phyloP scores from a whole-genome alignment of 768 basidiomycete species.

The Suillus hirtellus region DNA sequence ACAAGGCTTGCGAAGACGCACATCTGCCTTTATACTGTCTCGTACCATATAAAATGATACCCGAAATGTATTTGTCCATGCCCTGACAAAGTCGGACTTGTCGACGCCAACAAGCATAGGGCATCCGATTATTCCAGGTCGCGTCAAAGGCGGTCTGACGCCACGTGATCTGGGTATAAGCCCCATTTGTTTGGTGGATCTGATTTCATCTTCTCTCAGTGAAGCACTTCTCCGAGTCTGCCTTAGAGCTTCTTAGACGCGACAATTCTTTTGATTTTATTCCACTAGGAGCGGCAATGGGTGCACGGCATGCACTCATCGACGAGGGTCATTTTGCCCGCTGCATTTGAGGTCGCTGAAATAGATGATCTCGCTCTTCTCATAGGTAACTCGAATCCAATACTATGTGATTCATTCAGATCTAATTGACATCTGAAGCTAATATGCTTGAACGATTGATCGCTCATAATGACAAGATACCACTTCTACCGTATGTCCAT shows the following conservation, averaged over 20 bases:
- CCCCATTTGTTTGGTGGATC: neutral
- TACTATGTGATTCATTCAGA: constrained; percentile 20
- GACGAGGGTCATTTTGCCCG: constrained; percentile 77
- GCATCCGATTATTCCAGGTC: too few species aligned
- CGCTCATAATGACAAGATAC: constrained; percentile 94
- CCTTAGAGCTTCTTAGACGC: neutral
- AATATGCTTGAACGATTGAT: constrained; percentile 97
- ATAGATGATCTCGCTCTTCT: constrained; percentile 85
- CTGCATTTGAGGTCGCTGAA: constrained; percentile 80
- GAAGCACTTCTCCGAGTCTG: neutral
- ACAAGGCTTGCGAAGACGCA: too few species aligned
- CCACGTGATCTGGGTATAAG: too few species aligned
- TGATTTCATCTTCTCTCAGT: neutral
- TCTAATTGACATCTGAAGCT: constrained; percentile 48
- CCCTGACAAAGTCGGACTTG: neutral
- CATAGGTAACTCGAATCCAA: constrained; percentile 58
- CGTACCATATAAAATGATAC: neutral
- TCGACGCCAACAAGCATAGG: neutral
- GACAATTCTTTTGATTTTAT: neutral
- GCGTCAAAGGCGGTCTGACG: too few species aligned
- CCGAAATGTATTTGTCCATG: neutral
- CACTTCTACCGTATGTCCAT: constrained; percentile 72
- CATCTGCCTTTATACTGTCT: neutral
- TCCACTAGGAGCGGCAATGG: constrained; percentile 54
- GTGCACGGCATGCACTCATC: constrained; percentile 70